phyloP scores from a whole-genome alignment of 306 rosid species.

The Fragaria iinumae region DNA sequence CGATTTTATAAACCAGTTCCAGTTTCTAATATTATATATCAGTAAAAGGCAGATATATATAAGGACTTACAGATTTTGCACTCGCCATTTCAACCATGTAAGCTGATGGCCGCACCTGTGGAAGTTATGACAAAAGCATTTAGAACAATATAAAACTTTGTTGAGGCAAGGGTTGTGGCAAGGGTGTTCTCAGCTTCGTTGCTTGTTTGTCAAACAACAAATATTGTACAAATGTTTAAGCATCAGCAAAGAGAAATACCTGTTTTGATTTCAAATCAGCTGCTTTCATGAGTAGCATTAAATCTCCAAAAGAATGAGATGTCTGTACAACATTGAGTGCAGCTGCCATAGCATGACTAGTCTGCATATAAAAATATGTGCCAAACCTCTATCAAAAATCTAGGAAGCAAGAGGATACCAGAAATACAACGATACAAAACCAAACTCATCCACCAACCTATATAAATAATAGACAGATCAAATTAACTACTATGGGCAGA shows the following conservation, averaged over 20 bases:
- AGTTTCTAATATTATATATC: neutral
- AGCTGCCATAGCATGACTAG: slow-evolving; percentile 66
- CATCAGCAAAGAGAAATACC: slow-evolving; percentile 45
- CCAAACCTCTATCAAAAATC: slow-evolving; percentile 11
- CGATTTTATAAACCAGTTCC: neutral
- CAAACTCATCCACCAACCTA: neutral
- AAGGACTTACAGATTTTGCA: slow-evolving; percentile 66
- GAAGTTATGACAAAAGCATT: slow-evolving; percentile 27
- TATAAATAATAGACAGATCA: neutral
- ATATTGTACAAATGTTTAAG: slow-evolving; percentile 2
- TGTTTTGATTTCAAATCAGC: slow-evolving; percentile 59
- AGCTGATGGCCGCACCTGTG: slow-evolving; percentile 72
- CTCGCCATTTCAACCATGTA: slow-evolving; percentile 85
- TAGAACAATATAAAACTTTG: slow-evolving; percentile 20
- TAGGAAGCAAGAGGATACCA: slow-evolving; percentile 10
- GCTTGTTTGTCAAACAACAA: slow-evolving; percentile 12
- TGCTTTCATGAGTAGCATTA: slow-evolving; percentile 75
- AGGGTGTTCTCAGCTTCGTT: neutral
- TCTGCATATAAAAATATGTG: slow-evolving; percentile 51
- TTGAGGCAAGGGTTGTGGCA: neutral
- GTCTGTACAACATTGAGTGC: slow-evolving; percentile 79
- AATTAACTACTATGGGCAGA: slow-evolving; percentile 2
- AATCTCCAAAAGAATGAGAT: slow-evolving; percentile 83
- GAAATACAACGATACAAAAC: neutral
- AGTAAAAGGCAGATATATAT: slow-evolving; percentile 20